Evolutionary conservation across 179 eudicot species (phyloP).

Genomic region (Beta macrorhiza): DNA sequence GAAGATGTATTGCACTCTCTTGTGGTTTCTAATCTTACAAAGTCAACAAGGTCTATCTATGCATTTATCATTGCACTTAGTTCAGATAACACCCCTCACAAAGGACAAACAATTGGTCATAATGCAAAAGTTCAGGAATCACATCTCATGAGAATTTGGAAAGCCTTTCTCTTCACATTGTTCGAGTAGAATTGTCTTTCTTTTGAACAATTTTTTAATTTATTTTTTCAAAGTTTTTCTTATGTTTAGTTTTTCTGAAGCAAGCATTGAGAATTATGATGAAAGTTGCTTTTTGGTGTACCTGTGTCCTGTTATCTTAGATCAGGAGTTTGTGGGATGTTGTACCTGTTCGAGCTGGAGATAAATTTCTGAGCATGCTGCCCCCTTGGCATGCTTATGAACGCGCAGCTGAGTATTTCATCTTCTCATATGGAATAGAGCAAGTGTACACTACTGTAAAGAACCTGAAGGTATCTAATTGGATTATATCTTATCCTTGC

Average conservation of each 20-base stretch:
- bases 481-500: neutral
- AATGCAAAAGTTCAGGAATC: too few relatives aligned
- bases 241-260: neutral
- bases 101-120: too few relatives aligned
- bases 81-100: too few relatives aligned
- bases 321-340: constrained; percentile 67
- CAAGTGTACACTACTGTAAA: constrained; percentile 80
- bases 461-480: constrained; percentile 58
- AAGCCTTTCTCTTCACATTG: too few relatives aligned
- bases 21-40: too few relatives aligned
- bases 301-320: constrained; percentile 34
- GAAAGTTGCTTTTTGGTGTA: neutral
- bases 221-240: too few relatives aligned
- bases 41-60: too few relatives aligned
- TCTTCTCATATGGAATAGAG: constrained; percentile 62
- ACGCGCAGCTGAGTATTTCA: constrained; percentile 79
- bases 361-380: constrained; percentile 88
- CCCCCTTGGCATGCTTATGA: constrained; percentile 99
- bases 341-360: constrained; percentile 80
- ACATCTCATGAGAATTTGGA: too few relatives aligned
- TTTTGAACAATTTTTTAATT: too few relatives aligned
- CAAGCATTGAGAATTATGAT: neutral
- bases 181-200: too few relatives aligned
- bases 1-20: neutral
- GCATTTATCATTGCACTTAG: too few relatives aligned